Percentiles rank a stretch among this genome's conserved stretches.
Conservation (phyloP, 176 grass and related monocot genomes). For the Areca catechu region DNA sequence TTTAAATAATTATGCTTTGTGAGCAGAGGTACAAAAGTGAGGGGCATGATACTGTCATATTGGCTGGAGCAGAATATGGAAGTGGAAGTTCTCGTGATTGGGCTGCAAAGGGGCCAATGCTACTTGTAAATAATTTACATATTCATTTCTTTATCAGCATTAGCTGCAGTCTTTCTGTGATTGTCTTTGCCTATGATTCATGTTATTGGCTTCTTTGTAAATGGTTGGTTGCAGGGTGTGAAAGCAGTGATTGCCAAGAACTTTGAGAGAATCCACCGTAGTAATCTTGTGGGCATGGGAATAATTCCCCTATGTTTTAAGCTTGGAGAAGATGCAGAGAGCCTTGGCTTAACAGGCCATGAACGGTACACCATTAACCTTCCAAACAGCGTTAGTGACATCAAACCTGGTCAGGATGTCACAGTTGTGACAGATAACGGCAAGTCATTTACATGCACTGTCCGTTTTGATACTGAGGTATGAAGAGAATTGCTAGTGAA, state of each 20-base stretch:
- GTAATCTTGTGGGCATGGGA: constrained; percentile 96
- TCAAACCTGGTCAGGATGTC: constrained; percentile 88
- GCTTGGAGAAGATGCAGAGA: constrained; percentile 73
- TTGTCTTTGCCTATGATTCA: too few species aligned
- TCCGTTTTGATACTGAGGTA: constrained; percentile 95
- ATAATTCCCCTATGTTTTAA: constrained; percentile 93
- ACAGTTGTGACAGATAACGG: constrained; percentile 65
- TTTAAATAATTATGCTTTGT: constrained; percentile 3
- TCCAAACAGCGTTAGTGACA: constrained; percentile 51
- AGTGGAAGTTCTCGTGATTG: constrained; percentile 96
- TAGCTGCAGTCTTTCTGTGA: too few species aligned
- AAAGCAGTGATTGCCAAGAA: constrained; percentile 95
- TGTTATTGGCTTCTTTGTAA: neutral
- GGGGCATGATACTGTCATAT: constrained; percentile 65
- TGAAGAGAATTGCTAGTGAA: neutral
- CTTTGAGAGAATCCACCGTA: constrained; percentile 96
- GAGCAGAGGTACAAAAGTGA: constrained; percentile 85
- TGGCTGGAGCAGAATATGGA: constrained; percentile 90
- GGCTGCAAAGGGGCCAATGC: constrained; percentile 96
- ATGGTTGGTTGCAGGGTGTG: constrained; percentile 65
- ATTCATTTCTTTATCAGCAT: neutral
- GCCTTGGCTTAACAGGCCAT: constrained; percentile 71
- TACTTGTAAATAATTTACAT: constrained; percentile 37
- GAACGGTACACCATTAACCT: constrained; percentile 83
- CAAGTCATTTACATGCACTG: constrained; percentile 69